These are phyloP conservation scores for Penicillium cataractarum DNA, from an alignment of 495 filamentous ascomycete species.

Conservation along the genomic window DNA sequence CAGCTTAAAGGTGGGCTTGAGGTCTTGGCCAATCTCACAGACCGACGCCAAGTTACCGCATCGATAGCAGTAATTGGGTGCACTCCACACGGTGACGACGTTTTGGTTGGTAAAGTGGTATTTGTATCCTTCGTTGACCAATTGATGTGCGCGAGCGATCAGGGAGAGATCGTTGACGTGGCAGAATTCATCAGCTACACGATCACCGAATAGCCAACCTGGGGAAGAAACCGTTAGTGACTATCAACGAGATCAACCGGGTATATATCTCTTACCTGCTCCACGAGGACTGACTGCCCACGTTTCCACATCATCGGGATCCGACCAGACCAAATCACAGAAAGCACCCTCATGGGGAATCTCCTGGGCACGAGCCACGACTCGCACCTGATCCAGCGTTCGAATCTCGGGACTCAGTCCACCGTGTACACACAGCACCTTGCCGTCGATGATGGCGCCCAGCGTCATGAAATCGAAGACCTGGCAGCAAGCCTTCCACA, in stretches of 20 bases:
- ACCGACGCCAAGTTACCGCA: constrained; percentile 97
- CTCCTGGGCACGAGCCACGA: constrained; percentile 94
- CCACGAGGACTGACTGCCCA: constrained; percentile 96
- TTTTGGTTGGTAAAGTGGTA: constrained; percentile 95
- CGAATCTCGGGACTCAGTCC: constrained; percentile 96
- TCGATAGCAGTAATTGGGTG: constrained; percentile 98
- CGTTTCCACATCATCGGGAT: constrained; percentile 96
- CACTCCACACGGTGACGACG: constrained; percentile 98
- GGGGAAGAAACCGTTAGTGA: neutral
- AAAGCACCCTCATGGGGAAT: constrained; percentile 98
- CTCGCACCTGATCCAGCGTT: constrained; percentile 95
- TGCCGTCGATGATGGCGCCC: constrained; percentile 94
- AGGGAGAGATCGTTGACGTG: constrained; percentile 95
- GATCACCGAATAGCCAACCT: constrained; percentile 95
- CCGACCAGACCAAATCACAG: constrained; percentile 97
- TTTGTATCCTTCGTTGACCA: constrained; percentile 98
- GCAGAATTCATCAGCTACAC: constrained; percentile 98
- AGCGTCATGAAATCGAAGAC: constrained; percentile 98
- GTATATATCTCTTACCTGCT: constrained; percentile 57
- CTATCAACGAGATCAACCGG: neutral
- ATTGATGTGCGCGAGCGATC: constrained; percentile 93
- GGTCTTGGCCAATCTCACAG: constrained; percentile 86
- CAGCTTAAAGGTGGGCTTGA: constrained; percentile 88
- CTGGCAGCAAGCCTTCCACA: constrained; percentile 99
- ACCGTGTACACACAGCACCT: constrained; percentile 95